Base-by-base conservation (phyloP, 768 basidiomycete genomes). In the Pleurotus pulmonarius region DNA sequence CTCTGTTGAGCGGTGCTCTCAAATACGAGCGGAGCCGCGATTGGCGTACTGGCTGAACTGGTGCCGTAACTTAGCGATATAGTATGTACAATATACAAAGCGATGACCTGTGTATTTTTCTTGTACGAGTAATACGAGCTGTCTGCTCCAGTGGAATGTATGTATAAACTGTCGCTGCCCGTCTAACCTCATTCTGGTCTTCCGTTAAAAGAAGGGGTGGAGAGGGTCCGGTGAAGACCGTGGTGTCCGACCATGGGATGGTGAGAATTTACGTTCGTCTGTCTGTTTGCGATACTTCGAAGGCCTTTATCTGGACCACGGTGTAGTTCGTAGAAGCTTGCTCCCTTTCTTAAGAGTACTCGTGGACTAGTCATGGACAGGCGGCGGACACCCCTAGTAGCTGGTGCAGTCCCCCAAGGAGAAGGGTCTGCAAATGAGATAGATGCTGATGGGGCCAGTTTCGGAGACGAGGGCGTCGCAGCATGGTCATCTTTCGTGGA, bases 1-100 rank as follows among this genome's bases (percentile, higher is more conserved):
- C 15, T 46, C 61, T 15, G 25, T 78, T 22, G 58, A 64, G 43
- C 57, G 62, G 12, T 69, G 71, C 58, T 59, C 61, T 4, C 69
- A 69, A 56, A 53, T 79, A n/a, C 62, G 63, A 13, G 63, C 62
- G 0, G 70, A 75, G 25, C 58, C 67, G 6, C 64, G 72, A n/a
- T 49, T 78, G 34, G 53, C 58, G 6, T 65, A 67, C 56, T 71
- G 62, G 63, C 59, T 71, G 12, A 61, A 26, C 26, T 76, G 76
- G 73, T 63, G 58, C 2, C 60, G 59, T 57, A 59, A 56, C 16
- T 43, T 63, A 46, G 39, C 12, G 8, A 15, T 13, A 43, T 53
- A 53, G 39, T n/a, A 41, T 52, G 5, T 52, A 20, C 20, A 5
- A 44, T 44, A 13, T 44, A 44, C 20, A 39, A 39, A 12, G 3